A percentile compares a stretch with the other conserved stretches of the same genome.
These are phyloP conservation scores for Sporisorium sorghi DNA, from an alignment of 1,284 basidiomycete species.

Conservation along the genomic window DNA sequence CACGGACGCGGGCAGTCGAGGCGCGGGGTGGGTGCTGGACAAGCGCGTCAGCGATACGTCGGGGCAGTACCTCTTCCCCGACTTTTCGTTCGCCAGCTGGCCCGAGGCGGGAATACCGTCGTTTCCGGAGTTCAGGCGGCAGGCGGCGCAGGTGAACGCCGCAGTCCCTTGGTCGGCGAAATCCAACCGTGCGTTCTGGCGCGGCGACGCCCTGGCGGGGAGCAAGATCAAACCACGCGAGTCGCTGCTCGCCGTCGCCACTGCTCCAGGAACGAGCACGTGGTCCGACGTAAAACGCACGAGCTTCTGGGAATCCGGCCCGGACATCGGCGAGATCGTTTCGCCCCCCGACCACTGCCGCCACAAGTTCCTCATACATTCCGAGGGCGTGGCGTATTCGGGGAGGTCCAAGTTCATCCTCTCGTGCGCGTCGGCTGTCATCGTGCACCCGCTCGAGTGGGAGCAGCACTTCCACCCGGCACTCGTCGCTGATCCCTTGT, in stretches of 20 bases:
- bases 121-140: constrained; percentile 40
- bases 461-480: constrained; percentile 60
- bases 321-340: constrained; percentile 31
- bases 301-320: constrained; percentile 46
- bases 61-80: constrained; percentile 49
- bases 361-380: constrained; percentile 56
- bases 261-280: constrained; percentile 13
- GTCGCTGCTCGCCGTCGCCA: constrained; percentile 27
- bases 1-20: constrained; percentile 18
- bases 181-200: constrained; percentile 36
- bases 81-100: constrained; percentile 56
- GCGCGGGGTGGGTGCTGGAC: constrained; percentile 48
- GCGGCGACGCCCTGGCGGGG: constrained; percentile 30
- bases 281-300: constrained; percentile 56
- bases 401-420: constrained; percentile 54
- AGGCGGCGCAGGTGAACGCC: constrained; percentile 30
- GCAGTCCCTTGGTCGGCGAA: constrained; percentile 43
- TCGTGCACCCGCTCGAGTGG: constrained; percentile 54
- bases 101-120: constrained; percentile 53
- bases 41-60: constrained; percentile 24
- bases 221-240: constrained; percentile 28
- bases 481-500: constrained; percentile 15
- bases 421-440: constrained; percentile 38
- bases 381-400: constrained; percentile 58
- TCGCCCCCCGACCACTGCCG: constrained; percentile 41